phyloP scores from a whole-genome alignment of 805 yeast species.

The Candida lessepsii region DNA sequence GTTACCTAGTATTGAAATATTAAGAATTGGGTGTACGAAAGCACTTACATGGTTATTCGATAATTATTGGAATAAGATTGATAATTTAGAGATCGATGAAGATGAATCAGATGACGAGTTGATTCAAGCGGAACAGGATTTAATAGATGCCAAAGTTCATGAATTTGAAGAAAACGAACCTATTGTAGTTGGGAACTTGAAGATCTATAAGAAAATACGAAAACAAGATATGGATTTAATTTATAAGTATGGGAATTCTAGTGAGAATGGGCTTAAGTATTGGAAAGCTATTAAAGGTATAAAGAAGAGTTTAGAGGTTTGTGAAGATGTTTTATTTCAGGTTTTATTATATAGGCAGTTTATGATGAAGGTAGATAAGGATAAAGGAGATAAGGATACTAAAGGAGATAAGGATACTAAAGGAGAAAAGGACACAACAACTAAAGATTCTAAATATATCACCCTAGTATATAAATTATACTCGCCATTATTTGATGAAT shows the following conservation, averaged over 20 bases:
- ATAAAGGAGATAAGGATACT: too few relatives aligned
- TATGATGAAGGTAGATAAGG: constrained; percentile 16
- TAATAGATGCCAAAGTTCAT: constrained; percentile 12
- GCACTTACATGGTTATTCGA: constrained; percentile 76
- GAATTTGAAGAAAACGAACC: not conserved
- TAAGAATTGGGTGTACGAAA: constrained; percentile 55
- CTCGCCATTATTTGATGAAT: constrained; percentile 29
- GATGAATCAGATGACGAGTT: constrained; percentile 19
- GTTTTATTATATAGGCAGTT: constrained; percentile 23
- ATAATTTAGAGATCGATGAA: constrained; percentile 24
- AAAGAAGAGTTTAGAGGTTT: constrained; percentile 2
- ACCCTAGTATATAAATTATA: constrained; percentile 25
- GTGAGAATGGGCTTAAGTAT: constrained; percentile 41
- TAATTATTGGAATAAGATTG: constrained; percentile 62
- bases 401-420: too few relatives aligned
- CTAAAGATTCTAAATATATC: constrained; percentile 23
- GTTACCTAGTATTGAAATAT: constrained; percentile 66
- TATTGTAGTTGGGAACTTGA: constrained; percentile 35
- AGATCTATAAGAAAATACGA: constrained; percentile 50
- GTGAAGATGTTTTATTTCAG: constrained; percentile 4
- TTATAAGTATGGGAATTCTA: constrained; percentile 38
- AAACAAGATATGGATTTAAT: constrained; percentile 40
- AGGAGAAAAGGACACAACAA: too few relatives aligned
- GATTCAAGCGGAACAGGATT: constrained; percentile 11
- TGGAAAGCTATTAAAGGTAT: constrained; percentile 36